Base-by-base conservation (phyloP, 1,284 basidiomycete genomes). In the Puccinia novopanici region DNA sequence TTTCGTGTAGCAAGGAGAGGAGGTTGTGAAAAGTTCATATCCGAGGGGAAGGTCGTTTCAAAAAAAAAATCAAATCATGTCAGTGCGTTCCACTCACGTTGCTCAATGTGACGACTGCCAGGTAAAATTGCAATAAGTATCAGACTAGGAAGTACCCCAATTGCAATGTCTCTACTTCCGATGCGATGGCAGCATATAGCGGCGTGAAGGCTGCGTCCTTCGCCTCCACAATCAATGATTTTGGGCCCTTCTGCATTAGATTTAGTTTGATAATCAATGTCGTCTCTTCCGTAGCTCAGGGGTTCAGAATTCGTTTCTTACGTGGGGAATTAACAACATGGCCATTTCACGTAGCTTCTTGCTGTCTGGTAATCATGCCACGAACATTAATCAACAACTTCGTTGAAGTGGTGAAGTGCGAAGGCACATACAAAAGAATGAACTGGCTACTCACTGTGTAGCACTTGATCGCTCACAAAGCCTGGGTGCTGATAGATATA, bases 171-270 rank as follows among this genome's bases (percentile, higher is more conserved):
- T 68, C 67, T 42, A 68, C 67, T 68, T 68, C 42, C 22, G 48
- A 68, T 19, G 67, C 67, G 37, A 50, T 68, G 27, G 67, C 40
- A 45, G 67, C 67, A 30, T 68, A 68, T 3, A 68, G 67, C n/a
- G 67, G 67, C n/a, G 67, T 68, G 42, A 68, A 68, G 42, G 67
- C 67, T 48, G 67, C 67, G 34, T 68, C 3, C 13, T 50, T 68
- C 24, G n/a, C n/a, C n/a, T n/a, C n/a, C n/a, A n/a, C n/a, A n/a
- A n/a, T n/a, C n/a, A n/a, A n/a, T n/a, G n/a, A 42, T 24, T 50
- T 68, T 4, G 67, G 48, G 24, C 42, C 67, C 22, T 50, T 68
- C 67, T 68, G 42, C 24, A 45, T 15, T 63, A 5, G 15, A 40
- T 19, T 3, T 40, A 40, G 19, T n/a, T 4, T 63, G 3, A 22